Base-by-base conservation (phyloP, 1,284 basidiomycete species). In the Ceratobasidium sp. region DNA sequence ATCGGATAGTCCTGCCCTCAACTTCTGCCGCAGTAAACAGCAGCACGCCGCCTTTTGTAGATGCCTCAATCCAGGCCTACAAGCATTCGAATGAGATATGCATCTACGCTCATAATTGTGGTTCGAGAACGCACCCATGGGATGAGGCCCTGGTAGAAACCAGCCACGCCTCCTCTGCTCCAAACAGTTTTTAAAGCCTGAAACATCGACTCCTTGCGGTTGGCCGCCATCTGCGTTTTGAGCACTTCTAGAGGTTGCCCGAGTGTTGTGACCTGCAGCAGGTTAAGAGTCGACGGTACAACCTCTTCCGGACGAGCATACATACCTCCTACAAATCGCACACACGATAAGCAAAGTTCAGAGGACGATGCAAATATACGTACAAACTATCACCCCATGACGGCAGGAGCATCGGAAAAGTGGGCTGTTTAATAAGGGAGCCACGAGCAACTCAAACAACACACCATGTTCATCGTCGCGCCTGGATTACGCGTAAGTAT, bases 51-150 rank as follows among this genome's bases (percentile, higher is more conserved):
- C 97, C 97, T 81, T 99, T 99, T 2, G 97, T 99, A 0, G 96
- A 98, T 1, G 96, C 97, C 81, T 99, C 97, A 78, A 99, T 98
- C 97, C 97, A 99, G 33, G 97, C 97, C 94, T 95, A 49, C 12
- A 40, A 42, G 44, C 36, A 62, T 42, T n/a, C n/a, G 46, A 49
- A 66, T 76, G 69, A 77, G 74, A 51, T 54, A 72, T 46, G 66
- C 51, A 61, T 18, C 62, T 53, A 40, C 51, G n/a, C 67, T 46
- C 58, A 28, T 16, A 33, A 25, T 73, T 30, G 44, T 53, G 21
- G 70, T 58, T 44, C 25, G 58, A 42, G 61, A 6, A 81, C 88
- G 75, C 77, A 94, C 93, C 96, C 96, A 99, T 78, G 96, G 97
- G 80, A 99, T 99, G 73, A 99, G 87, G 77, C 97, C 97, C 83